Conservation (phyloP, 768 basidiomycete species). For the Auricularia cornea region DNA sequence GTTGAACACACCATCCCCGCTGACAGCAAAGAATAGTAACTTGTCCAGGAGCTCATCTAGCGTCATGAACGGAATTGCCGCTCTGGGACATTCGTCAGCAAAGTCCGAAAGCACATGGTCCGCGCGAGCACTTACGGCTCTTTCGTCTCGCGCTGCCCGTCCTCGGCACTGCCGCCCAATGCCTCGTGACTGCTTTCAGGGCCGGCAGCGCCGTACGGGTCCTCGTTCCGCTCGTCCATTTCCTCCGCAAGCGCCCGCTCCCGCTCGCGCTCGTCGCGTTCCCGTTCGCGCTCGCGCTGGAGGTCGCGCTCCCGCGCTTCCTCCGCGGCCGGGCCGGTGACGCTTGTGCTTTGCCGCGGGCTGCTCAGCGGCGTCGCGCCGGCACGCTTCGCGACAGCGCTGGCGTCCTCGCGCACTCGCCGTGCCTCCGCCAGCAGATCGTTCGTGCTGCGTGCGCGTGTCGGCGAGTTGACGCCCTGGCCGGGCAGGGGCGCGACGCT, state of each 20-base stretch:
- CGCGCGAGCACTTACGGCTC: constrained; percentile 45
- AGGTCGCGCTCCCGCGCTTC: not conserved
- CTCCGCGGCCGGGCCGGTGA: not conserved
- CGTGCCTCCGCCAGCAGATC: constrained; percentile 34
- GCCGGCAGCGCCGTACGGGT: not conserved
- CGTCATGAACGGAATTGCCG: constrained; percentile 64
- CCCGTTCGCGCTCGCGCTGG: not conserved
- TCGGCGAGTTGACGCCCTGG: constrained; percentile 27
- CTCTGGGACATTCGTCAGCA: constrained; percentile 28
- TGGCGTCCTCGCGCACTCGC: not conserved
- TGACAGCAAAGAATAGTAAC: constrained; percentile 71
- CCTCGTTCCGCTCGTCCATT: not conserved
- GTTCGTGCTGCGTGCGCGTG: constrained; percentile 47
- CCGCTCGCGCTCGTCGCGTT: not conserved
- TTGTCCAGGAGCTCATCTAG: constrained; percentile 77
- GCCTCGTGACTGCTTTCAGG: not conserved
- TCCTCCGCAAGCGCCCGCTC: not conserved
- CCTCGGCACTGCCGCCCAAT: not conserved
- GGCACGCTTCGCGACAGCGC: not conserved
- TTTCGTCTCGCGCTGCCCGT: constrained; percentile 28
- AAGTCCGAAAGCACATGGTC: too few species aligned
- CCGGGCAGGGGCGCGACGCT: not conserved
- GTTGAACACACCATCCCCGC: constrained; percentile 66
- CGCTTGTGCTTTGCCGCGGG: not conserved
- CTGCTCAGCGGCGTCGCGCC: not conserved